A percentile compares a stretch with the other conserved stretches of the same genome.
These are phyloP conservation scores for Murraya koenigii DNA, from an alignment of 345 rosid species.

Conservation along the genomic window DNA sequence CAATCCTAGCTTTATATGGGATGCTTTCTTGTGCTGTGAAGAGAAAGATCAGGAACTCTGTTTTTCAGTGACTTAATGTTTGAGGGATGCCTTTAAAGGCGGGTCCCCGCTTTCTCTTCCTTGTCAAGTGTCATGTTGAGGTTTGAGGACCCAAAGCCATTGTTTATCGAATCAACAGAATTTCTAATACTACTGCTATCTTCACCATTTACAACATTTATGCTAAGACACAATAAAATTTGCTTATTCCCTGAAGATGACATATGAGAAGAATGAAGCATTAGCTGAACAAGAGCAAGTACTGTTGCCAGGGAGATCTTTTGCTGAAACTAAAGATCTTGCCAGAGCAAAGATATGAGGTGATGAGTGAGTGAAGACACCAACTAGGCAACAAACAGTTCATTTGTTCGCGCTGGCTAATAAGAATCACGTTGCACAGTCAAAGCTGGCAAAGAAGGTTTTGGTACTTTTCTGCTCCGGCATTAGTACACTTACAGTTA, in stretches of 20 bases:
- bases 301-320: neutral
- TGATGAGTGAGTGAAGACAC: neutral
- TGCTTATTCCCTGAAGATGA: neutral
- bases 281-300: neutral
- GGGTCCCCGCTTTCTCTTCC: constrained; percentile 17
- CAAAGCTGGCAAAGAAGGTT: constrained; percentile 26
- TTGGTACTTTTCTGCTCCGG: constrained; percentile 11
- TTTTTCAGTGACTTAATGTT: constrained; percentile 37
- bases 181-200: constrained; percentile 2
- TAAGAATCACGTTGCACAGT: constrained; percentile 1
- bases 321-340: constrained; percentile 17
- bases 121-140: constrained; percentile 7
- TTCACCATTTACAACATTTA: neutral
- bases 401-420: neutral
- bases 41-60: constrained; percentile 12
- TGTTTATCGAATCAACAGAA: constrained; percentile 15
- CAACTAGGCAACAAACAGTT: neutral
- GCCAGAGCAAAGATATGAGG: neutral
- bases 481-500: constrained; percentile 1
- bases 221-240: neutral
- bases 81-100: constrained; percentile 20
- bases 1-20: constrained; percentile 40
- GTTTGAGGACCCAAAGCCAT: constrained; percentile 6
- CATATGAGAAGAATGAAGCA: neutral
- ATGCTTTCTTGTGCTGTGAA: constrained; percentile 23